A percentile compares a stretch with the other conserved stretches of the same genome.
Evolutionary conservation across 129 eudicot genomes (phyloP).

Genomic region (Helianthus annuus): HanXRQr2.0-SUNRISE NC_035438.2:57242505-57243004

Average conservation of each 20-base stretch:
- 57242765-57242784: conserved; percentile 23
- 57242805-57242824: too few relatives aligned
- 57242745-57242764: conserved; percentile 27
- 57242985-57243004: too few relatives aligned
- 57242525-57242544: conserved; percentile 20
- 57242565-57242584: conserved; percentile 28
- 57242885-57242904: too few relatives aligned
- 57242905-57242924: too few relatives aligned
- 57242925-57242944: too few relatives aligned
- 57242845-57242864: too few relatives aligned
- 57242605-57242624: conserved; percentile 25
- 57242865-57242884: too few relatives aligned
- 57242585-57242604: conserved; percentile 14
- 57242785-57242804: too few relatives aligned
- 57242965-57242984: too few relatives aligned
- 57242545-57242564: conserved; percentile 23
- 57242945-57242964: too few relatives aligned
- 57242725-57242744: conserved; percentile 20
- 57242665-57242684: background rate
- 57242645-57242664: background rate
- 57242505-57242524: conserved; percentile 28
- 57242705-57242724: background rate
- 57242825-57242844: too few relatives aligned
- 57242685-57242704: background rate
- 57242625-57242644: conserved; percentile 26